These are phyloP conservation scores for Geotrichum phurueaensis DNA, from an alignment of 1,139 yeast species.

Conservation along the genomic window DNA sequence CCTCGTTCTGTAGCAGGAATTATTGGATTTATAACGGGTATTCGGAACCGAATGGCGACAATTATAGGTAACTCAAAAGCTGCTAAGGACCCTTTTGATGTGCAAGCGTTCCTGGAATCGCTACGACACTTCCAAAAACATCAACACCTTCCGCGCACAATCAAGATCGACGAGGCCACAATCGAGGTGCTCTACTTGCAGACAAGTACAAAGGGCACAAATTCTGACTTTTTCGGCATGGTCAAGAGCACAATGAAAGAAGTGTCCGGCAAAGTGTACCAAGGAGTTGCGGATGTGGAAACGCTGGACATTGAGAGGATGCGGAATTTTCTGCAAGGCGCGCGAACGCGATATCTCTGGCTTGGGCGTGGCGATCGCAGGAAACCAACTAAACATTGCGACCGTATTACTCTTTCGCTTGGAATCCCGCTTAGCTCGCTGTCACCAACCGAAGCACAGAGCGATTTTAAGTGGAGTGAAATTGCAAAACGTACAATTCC, in stretches of 20 bases:
- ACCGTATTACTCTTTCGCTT: slow-evolving; percentile 4
- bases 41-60: slow-evolving; percentile 60
- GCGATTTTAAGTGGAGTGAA: slow-evolving; percentile 17
- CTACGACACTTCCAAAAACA: slow-evolving; percentile 66
- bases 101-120: slow-evolving; percentile 55
- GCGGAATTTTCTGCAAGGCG: slow-evolving; percentile 42
- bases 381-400: slow-evolving; percentile 1
- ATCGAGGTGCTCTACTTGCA: slow-evolving; percentile 53
- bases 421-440: slow-evolving; percentile 29
- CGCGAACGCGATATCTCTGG: slow-evolving; percentile 47
- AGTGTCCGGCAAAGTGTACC: slow-evolving; percentile 42
- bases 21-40: slow-evolving; percentile 61
- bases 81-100: slow-evolving; percentile 84
- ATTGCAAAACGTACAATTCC: slow-evolving; percentile 12
- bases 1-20: slow-evolving; percentile 63
- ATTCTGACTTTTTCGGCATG: slow-evolving; percentile 53
- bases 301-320: slow-evolving; percentile 47
- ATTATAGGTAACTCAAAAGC: slow-evolving; percentile 60
- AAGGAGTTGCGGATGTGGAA: slow-evolving; percentile 43
- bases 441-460: slow-evolving; percentile 18
- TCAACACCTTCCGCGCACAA: slow-evolving; percentile 50
- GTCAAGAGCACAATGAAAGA: slow-evolving; percentile 76
- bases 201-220: slow-evolving; percentile 46
- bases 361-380: slow-evolving; percentile 38
- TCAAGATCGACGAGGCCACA: slow-evolving; percentile 59